Evolutionary conservation across 306 rosid genomes (phyloP).

Genomic region (Cucurbita argyrosperma): DNA sequence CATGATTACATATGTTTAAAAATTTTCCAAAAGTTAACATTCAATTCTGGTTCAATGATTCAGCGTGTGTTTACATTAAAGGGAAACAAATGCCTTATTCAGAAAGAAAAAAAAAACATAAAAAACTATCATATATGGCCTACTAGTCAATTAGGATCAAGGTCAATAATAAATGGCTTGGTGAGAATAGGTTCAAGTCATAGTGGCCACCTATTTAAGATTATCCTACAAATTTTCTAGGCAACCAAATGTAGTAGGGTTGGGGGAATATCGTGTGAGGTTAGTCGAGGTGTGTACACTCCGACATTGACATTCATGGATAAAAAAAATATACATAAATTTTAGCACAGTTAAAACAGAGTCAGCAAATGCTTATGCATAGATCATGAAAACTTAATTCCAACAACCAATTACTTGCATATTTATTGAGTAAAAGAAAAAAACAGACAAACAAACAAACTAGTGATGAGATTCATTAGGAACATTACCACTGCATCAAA

Average conservation of each 20-base stretch:
- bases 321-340: neutral
- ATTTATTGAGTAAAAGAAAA: neutral
- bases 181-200: neutral
- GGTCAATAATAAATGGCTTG: neutral
- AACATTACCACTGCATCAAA: slow-evolving; percentile 91
- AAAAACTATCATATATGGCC: neutral
- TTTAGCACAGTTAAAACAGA: neutral
- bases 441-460: neutral
- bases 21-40: neutral
- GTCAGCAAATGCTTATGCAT: neutral
- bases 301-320: neutral
- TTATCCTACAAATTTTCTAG: neutral
- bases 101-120: neutral
- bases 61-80: neutral
- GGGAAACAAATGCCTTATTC: neutral
- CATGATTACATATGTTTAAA: neutral
- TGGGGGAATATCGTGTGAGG: too few relatives aligned
- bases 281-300: neutral
- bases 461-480: slow-evolving; percentile 4
- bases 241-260: neutral
- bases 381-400: neutral
- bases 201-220: neutral
- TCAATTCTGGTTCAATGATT: neutral
- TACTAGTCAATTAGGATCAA: neutral
- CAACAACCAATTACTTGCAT: neutral